Percentiles rank a stretch among this genome's conserved stretches.
Conservation (phyloP, 352 stramenopile genomes). For the Peronospora destructor region DNA sequence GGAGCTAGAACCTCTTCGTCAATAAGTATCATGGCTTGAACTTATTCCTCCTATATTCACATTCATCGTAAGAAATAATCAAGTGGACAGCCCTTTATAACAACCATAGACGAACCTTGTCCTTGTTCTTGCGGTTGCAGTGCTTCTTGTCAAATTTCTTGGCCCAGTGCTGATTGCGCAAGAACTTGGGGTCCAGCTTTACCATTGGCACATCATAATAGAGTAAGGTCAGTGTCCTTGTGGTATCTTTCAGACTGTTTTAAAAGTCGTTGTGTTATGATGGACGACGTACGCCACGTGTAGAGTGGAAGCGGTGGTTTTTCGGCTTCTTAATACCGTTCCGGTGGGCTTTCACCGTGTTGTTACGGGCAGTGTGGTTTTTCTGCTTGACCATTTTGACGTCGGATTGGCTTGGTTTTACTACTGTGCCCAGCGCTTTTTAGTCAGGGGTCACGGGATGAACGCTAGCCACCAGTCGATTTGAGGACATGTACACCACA, state of each 20-base stretch:
- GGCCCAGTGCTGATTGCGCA: constrained; percentile 96
- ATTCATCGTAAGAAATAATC: too few relatives aligned
- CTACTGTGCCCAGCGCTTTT: constrained; percentile 27
- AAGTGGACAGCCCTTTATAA: background rate
- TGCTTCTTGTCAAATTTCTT: constrained; percentile 96
- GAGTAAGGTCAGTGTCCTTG: background rate
- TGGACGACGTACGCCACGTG: constrained; percentile 77
- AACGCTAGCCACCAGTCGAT: constrained; percentile 29
- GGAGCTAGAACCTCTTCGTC: constrained; percentile 7
- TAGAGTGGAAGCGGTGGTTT: constrained; percentile 92
- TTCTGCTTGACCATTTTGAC: constrained; percentile 92
- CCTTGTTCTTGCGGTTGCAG: constrained; percentile 50
- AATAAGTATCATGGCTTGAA: constrained; percentile 14
- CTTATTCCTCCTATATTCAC: constrained; percentile 39
- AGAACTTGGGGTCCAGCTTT: constrained; percentile 95
- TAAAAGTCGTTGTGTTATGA: background rate
- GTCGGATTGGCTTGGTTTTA: constrained; percentile 51
- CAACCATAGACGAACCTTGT: constrained; percentile 32
- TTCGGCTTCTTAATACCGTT: constrained; percentile 98
- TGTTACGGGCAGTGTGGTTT: constrained; percentile 97
- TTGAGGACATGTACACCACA: constrained; percentile 13
- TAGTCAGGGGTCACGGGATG: constrained; percentile 5
- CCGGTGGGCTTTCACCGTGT: constrained; percentile 94
- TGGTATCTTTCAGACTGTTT: background rate
- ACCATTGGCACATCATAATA: background rate